Evolutionary conservation across 371 early-diverging fungal species (phyloP).

Genomic region (Mucor mucedo): DNA sequence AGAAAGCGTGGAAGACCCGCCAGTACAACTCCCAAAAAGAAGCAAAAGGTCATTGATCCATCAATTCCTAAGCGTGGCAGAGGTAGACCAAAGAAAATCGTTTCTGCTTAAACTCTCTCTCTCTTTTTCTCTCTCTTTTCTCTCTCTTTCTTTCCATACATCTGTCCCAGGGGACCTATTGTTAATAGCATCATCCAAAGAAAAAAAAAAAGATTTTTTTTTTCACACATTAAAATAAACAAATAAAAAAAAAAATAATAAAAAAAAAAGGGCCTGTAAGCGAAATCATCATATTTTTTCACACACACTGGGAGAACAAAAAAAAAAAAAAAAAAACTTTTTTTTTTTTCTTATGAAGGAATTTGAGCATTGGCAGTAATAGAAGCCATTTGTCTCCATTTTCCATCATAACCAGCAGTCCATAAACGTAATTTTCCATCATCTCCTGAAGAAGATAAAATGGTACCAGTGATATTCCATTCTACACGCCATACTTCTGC

Average conservation of each 20-base stretch:
- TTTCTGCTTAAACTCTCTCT: not conserved
- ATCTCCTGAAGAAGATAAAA: conserved; percentile 87
- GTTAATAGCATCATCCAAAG: not conserved
- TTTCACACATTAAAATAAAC: not conserved
- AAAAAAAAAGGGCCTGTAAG: not conserved
- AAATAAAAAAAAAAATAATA: conserved; percentile 1
- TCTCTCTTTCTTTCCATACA: too few relatives aligned
- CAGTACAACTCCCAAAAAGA: not conserved
- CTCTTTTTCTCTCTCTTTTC: too few relatives aligned
- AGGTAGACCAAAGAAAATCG: conserved; percentile 24
- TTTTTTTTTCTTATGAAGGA: conserved; percentile 6
- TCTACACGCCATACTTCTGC: conserved; percentile 89
- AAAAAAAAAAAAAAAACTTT: too few relatives aligned
- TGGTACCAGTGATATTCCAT: conserved; percentile 95
- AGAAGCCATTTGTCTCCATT: conserved; percentile 74
- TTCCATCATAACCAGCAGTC: conserved; percentile 72
- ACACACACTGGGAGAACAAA: not conserved
- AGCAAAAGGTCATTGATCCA: not conserved
- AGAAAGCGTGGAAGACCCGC: conserved; percentile 22
- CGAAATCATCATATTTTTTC: not conserved
- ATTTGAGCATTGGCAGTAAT: conserved; percentile 54
- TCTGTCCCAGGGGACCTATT: not conserved
- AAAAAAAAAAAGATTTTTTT: not conserved
- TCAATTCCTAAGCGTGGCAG: conserved; percentile 11
- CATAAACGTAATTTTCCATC: conserved; percentile 92